Conservation (phyloP, 1,139 yeast species). For the Geotrichum restrictum region DNA sequence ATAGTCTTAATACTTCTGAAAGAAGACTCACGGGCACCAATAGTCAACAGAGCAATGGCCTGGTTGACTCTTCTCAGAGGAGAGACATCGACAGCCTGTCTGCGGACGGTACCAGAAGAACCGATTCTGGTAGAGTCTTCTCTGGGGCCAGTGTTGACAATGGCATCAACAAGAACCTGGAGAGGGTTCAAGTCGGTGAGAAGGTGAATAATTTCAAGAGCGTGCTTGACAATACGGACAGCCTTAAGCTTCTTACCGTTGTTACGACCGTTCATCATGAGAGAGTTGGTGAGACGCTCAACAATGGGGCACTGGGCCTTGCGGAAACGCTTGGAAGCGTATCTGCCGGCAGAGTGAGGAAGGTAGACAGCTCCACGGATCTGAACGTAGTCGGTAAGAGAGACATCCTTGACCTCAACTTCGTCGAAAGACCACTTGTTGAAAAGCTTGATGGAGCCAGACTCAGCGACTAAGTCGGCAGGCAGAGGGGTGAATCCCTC, state of each 20-base stretch:
- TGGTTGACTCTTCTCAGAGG: slow-evolving; percentile 99
- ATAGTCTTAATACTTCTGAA: slow-evolving; percentile 99
- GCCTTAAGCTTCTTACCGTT: slow-evolving; percentile 99
- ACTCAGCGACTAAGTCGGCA: slow-evolving; percentile 94
- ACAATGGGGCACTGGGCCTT: slow-evolving; percentile 99
- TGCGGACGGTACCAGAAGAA: slow-evolving; percentile 99
- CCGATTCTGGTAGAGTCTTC: slow-evolving; percentile 99
- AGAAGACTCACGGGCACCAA: slow-evolving; percentile 99
- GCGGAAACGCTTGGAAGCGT: slow-evolving; percentile 99
- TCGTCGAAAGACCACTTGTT: slow-evolving; percentile 99
- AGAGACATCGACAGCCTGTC: slow-evolving; percentile 99
- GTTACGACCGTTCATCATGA: slow-evolving; percentile 99
- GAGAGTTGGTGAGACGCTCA: slow-evolving; percentile 99
- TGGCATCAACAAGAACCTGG: slow-evolving; percentile 98
- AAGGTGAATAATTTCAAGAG: slow-evolving; percentile 95
- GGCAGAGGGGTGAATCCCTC: slow-evolving; percentile 71
- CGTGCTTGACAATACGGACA: slow-evolving; percentile 98
- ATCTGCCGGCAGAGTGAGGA: slow-evolving; percentile 99
- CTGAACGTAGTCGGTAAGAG: slow-evolving; percentile 97
- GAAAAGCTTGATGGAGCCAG: slow-evolving; percentile 94
- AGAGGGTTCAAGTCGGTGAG: slow-evolving; percentile 99
- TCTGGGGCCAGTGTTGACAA: slow-evolving; percentile 99
- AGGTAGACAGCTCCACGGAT: slow-evolving; percentile 96
- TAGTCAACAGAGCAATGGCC: slow-evolving; percentile 95
- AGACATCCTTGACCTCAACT: slow-evolving; percentile 95